Evolutionary conservation across 164 flowering plant genomes (phyloP).

Genomic region (Paratinospora sagittata): DNA sequence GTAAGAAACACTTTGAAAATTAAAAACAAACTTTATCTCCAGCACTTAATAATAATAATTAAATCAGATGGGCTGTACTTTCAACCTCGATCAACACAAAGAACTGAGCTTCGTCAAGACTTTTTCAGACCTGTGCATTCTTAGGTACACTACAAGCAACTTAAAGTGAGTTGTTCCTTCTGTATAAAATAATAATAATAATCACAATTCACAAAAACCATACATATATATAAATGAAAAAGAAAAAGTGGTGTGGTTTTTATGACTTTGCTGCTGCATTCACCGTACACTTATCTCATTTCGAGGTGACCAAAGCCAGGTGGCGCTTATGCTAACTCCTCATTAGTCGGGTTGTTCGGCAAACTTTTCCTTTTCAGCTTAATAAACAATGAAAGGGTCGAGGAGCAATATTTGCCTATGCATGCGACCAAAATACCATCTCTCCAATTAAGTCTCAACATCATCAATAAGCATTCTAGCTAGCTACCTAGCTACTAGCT

Average conservation of each 20-base stretch:
- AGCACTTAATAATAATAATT: background rate
- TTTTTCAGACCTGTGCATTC: background rate
- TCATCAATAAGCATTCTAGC: background rate
- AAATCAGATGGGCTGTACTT: constrained; percentile 1
- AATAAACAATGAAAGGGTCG: background rate
- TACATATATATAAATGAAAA: background rate
- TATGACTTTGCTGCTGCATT: constrained; percentile 3
- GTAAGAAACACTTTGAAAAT: background rate
- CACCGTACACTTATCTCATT: constrained; percentile 7
- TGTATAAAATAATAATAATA: background rate
- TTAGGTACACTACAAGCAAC: background rate
- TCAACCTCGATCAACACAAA: constrained; percentile 6
- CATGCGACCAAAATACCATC: no score
- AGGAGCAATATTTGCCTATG: background rate
- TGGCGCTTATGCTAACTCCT: background rate
- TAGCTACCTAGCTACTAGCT: background rate
- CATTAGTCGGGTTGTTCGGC: background rate
- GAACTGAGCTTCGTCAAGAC: constrained; percentile 4
- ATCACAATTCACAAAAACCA: background rate
- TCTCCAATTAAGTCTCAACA: background rate
- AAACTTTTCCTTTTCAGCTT: background rate
- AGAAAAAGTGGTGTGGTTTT: background rate
- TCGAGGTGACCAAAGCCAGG: background rate
- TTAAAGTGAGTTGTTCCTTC: background rate
- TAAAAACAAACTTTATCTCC: background rate